phyloP scores from a whole-genome alignment of 495 filamentous ascomycete species.

The Penicillium maclennaniae region DNA sequence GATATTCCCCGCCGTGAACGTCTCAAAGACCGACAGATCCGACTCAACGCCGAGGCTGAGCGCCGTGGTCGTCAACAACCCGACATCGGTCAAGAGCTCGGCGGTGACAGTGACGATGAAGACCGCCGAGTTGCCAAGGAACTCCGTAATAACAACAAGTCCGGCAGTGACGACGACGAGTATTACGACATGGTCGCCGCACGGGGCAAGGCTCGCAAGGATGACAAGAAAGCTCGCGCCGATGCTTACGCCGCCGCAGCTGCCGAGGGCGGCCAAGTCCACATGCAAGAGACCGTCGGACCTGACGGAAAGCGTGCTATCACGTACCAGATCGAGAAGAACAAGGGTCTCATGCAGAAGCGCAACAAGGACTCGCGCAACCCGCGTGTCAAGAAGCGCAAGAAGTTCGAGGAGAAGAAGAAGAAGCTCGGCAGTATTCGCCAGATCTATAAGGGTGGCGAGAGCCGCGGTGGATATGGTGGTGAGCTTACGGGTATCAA shows the following conservation, averaged over 20 bases:
- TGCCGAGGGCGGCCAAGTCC: conserved; percentile 55
- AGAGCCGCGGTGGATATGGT: conserved; percentile 80
- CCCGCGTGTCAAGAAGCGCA: conserved; percentile 95
- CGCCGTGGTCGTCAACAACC: conserved; percentile 67
- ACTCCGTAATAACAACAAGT: conserved; percentile 35
- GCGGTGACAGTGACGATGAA: conserved; percentile 62
- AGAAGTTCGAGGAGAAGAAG: conserved; percentile 87
- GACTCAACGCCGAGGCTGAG: conserved; percentile 84
- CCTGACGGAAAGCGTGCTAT: conserved; percentile 85
- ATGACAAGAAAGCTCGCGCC: conserved; percentile 62
- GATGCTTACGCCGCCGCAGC: conserved; percentile 50
- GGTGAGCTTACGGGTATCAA: conserved; percentile 97
- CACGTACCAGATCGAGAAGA: conserved; percentile 90
- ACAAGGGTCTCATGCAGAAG: conserved; percentile 86
- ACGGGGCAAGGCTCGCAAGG: conserved; percentile 65
- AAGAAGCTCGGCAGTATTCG: conserved; percentile 87
- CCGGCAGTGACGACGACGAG: conserved; percentile 56
- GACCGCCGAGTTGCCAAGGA: conserved; percentile 40
- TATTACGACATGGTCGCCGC: conserved; percentile 87
- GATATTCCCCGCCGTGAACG: conserved; percentile 92
- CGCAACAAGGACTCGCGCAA: conserved; percentile 91
- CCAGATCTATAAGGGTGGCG: conserved; percentile 81
- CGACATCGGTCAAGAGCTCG: conserved; percentile 56
- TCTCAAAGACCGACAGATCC: conserved; percentile 73
- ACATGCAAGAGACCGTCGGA: conserved; percentile 53